Evolutionary conservation across 441 rosid genomes (phyloP).

Genomic region (Euphorbia celastroides): DNA sequence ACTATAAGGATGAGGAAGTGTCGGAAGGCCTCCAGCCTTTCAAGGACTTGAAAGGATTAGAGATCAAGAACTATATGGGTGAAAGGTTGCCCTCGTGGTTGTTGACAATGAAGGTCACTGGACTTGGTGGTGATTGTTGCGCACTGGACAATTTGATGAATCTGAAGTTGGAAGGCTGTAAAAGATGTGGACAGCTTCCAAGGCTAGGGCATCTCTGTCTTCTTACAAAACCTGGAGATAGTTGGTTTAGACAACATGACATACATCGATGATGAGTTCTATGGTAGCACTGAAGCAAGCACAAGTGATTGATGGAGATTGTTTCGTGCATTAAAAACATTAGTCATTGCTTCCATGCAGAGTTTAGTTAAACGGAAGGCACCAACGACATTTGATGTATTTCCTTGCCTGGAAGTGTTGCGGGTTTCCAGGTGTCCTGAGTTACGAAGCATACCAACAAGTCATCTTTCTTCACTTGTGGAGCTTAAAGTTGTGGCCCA

Average conservation of each 20-base stretch:
- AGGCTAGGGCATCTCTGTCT: too few relatives aligned
- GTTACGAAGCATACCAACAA: background rate
- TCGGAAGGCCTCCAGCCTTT: slow-evolving; percentile 24
- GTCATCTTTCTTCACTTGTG: slow-evolving; percentile 1
- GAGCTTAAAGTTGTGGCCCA: background rate
- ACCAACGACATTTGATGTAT: too few relatives aligned
- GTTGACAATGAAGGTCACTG: too few relatives aligned
- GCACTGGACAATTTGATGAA: background rate
- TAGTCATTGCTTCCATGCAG: background rate
- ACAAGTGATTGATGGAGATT: background rate
- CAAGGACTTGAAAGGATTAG: slow-evolving; percentile 7
- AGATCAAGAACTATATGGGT: slow-evolving; percentile 16
- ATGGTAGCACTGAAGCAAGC: background rate
- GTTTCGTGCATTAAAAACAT: slow-evolving; percentile 20
- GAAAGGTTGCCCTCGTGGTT: slow-evolving; percentile 7
- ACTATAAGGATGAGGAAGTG: slow-evolving; percentile 19
- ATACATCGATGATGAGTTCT: background rate
- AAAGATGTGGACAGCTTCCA: background rate
- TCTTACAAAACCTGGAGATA: too few relatives aligned
- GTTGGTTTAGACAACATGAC: too few relatives aligned
- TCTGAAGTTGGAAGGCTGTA: background rate
- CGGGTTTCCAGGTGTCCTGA: background rate
- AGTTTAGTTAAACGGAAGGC: too few relatives aligned
- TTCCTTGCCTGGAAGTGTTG: background rate
- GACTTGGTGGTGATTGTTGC: background rate